Conservation (phyloP, 495 filamentous ascomycete genomes). For the Daldinia bambusicola region DNA sequence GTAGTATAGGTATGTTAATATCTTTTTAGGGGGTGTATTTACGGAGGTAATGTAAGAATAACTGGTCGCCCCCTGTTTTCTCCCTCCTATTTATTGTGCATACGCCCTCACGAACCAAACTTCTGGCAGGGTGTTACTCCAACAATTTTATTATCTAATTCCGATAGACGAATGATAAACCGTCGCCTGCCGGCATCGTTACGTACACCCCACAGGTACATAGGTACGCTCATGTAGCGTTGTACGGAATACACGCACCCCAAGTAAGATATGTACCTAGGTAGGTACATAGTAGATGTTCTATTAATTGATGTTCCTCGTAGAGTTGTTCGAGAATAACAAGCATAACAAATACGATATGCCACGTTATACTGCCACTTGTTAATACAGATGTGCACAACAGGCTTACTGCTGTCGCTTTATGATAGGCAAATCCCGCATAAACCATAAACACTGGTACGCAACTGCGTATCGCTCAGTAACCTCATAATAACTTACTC, state of each 20-base stretch:
- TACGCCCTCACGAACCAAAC: too few relatives aligned
- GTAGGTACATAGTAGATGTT: conserved; percentile 4
- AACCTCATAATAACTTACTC: conserved; percentile 5
- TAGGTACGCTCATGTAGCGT: too few relatives aligned
- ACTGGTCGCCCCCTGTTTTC: conserved; percentile 16
- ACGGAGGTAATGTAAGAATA: conserved; percentile 4
- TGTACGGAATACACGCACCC: too few relatives aligned
- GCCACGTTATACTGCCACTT: conserved; percentile 44
- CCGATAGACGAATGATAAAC: conserved; percentile 24
- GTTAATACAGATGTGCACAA: conserved; percentile 32
- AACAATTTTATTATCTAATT: conserved; percentile 36
- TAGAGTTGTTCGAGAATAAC: conserved; percentile 37
- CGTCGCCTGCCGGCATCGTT: background rate
- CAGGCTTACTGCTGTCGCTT: conserved; percentile 18
- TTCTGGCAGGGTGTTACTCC: conserved; percentile 20
- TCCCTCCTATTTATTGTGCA: conserved; percentile 26
- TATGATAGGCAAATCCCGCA: conserved; percentile 33
- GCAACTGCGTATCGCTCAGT: background rate
- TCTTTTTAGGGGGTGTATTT: background rate
- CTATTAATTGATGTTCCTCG: conserved; percentile 35
- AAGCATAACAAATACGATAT: conserved; percentile 21
- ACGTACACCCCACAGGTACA: background rate
- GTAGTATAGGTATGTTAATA: background rate
- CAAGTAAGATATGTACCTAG: too few relatives aligned
- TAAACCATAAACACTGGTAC: background rate